phyloP scores from a whole-genome alignment of 2,329 filamentous ascomycete species.

The Lasiodiplodia theobromae region DNA sequence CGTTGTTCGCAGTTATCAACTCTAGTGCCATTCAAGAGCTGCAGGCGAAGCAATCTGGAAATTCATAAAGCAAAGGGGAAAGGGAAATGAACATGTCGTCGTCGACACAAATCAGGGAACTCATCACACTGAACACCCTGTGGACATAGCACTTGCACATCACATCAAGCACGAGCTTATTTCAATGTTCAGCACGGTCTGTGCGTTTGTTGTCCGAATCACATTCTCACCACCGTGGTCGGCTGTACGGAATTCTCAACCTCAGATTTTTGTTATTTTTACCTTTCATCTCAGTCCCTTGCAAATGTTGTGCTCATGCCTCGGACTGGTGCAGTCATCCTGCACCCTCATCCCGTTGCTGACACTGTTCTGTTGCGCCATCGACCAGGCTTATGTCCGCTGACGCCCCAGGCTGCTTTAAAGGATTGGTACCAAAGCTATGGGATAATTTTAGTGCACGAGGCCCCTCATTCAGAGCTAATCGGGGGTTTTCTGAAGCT shows the following conservation, averaged over 20 bases:
- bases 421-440: not conserved
- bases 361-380: conserved; percentile 5
- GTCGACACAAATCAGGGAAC: not conserved
- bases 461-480: not conserved
- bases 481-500: not conserved
- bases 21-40: not conserved
- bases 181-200: not conserved
- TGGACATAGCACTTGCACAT: conserved; percentile 18
- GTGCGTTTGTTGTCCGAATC: not conserved
- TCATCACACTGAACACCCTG: not conserved
- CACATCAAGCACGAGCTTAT: conserved; percentile 1
- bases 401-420: not conserved
- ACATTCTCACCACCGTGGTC: not conserved
- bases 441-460: not conserved
- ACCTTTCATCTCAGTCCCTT: not conserved
- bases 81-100: conserved; percentile 10
- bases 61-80: conserved; percentile 7
- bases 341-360: not conserved
- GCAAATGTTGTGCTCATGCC: conserved; percentile 3
- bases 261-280: not conserved
- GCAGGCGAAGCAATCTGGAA: not conserved
- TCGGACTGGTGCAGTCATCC: conserved; percentile 1
- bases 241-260: not conserved
- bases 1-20: not conserved
- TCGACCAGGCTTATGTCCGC: not conserved